Evolutionary conservation across 2,329 filamentous ascomycete species (phyloP).

Genomic region (Fusarium concolor): DNA sequence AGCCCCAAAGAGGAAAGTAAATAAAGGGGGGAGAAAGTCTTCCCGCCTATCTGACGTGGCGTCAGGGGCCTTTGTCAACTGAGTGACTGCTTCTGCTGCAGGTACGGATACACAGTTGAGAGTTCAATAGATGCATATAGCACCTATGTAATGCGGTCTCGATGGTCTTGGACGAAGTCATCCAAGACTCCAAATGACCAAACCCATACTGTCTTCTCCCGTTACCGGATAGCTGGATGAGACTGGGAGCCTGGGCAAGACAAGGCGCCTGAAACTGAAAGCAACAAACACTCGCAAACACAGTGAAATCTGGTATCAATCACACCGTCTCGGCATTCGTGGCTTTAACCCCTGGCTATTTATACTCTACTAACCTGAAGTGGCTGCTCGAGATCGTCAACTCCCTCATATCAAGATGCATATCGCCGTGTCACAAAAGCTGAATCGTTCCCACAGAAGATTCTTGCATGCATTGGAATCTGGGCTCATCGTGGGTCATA

Average conservation of each 20-base stretch:
- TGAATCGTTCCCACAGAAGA: constrained; percentile 17
- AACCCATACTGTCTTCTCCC: constrained; percentile 12
- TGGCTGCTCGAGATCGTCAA: constrained; percentile 35
- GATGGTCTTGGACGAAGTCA: not conserved
- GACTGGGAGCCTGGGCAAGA: not conserved
- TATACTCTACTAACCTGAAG: constrained; percentile 1
- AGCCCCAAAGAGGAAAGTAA: constrained; percentile 37
- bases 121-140: not conserved
- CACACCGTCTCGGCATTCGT: constrained; percentile 29
- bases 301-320: constrained; percentile 17
- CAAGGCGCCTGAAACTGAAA: constrained; percentile 18
- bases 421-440: constrained; percentile 18
- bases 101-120: constrained; percentile 41
- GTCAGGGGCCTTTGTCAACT: constrained; percentile 34
- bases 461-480: constrained; percentile 22
- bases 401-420: constrained; percentile 36
- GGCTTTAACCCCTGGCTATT: constrained; percentile 14
- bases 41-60: constrained; percentile 37
- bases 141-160: too few species aligned
- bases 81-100: constrained; percentile 30
- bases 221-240: constrained; percentile 7
- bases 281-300: constrained; percentile 23
- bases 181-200: constrained; percentile 3
- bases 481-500: constrained; percentile 29
- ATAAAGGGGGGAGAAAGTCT: constrained; percentile 35